Evolutionary conservation across 2,329 filamentous ascomycete species (phyloP).

Genomic region (Neopestalotiopsis rosae): DNA sequence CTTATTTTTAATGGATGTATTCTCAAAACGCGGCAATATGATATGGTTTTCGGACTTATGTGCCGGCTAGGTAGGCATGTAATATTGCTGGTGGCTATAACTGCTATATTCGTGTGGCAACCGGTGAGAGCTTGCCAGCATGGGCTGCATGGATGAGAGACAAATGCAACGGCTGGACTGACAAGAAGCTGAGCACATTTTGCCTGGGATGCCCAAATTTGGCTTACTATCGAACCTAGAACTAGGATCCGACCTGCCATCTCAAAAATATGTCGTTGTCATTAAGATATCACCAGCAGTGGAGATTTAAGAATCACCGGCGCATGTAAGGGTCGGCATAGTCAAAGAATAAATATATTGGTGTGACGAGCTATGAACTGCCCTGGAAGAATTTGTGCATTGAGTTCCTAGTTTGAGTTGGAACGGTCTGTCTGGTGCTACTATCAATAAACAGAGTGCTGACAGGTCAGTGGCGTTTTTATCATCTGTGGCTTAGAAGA

Average conservation of each 20-base stretch:
- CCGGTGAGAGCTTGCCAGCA: background rate
- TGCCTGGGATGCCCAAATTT: background rate
- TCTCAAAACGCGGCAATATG: background rate
- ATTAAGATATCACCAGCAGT: background rate
- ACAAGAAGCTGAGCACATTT: background rate
- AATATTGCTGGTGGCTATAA: background rate
- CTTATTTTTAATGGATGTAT: background rate
- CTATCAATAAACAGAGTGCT: slow-evolving; percentile 1
- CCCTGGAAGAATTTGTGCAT: background rate
- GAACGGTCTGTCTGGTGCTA: background rate
- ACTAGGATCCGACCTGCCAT: background rate
- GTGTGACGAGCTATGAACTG: background rate
- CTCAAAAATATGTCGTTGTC: background rate
- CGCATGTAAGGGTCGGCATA: background rate
- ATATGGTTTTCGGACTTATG: background rate
- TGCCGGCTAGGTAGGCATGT: background rate
- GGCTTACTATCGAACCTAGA: background rate
- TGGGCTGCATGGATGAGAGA: background rate
- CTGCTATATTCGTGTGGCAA: background rate
- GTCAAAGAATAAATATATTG: background rate
- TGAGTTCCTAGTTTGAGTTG: background rate
- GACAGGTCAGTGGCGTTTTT: background rate
- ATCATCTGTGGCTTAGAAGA: background rate
- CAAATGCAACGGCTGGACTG: background rate
- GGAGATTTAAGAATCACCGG: background rate